Conservation (phyloP, 2,329 filamentous ascomycete genomes). For the Fonsecaea pedrosoi region DNA sequence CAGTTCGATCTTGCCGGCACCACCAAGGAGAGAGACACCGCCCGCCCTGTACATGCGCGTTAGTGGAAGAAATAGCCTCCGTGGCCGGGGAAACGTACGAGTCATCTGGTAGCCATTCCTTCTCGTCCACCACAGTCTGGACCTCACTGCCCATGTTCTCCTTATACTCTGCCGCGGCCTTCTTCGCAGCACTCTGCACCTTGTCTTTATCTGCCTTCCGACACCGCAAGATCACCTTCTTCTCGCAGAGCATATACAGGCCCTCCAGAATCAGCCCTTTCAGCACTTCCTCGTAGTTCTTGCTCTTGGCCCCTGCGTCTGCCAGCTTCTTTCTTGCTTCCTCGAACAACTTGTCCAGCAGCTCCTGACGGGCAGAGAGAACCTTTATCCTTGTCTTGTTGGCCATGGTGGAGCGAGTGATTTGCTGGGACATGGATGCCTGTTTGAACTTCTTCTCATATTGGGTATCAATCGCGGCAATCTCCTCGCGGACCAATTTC, state of each 20-base stretch:
- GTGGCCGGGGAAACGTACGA: constrained; percentile 66
- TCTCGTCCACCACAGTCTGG: constrained; percentile 75
- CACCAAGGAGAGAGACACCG: constrained; percentile 79
- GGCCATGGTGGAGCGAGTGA: constrained; percentile 91
- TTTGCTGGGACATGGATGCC: constrained; percentile 97
- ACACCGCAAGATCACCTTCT: constrained; percentile 74
- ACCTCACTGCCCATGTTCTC: constrained; percentile 74
- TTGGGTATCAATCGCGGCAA: constrained; percentile 83
- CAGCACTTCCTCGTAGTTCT: constrained; percentile 76
- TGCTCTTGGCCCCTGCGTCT: constrained; percentile 70
- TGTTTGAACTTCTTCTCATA: constrained; percentile 99
- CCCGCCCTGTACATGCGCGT: constrained; percentile 69
- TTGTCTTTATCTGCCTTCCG: constrained; percentile 79
- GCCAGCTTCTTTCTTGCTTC: constrained; percentile 74
- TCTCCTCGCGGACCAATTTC: constrained; percentile 96
- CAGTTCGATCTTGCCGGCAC: constrained; percentile 92
- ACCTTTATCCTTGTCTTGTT: constrained; percentile 96
- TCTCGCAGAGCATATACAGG: constrained; percentile 84
- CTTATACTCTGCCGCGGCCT: constrained; percentile 83
- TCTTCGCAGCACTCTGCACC: constrained; percentile 78
- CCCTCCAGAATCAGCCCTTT: constrained; percentile 87
- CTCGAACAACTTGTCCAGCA: constrained; percentile 90
- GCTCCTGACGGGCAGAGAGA: constrained; percentile 82
- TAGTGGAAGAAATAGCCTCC: not conserved
- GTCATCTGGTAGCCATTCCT: constrained; percentile 77